A percentile compares a stretch with the other conserved stretches of the same genome.
These are phyloP conservation scores for Dianthus caryophyllus DNA, from an alignment of 148 eudicot species.

Conservation along the genomic window DNA sequence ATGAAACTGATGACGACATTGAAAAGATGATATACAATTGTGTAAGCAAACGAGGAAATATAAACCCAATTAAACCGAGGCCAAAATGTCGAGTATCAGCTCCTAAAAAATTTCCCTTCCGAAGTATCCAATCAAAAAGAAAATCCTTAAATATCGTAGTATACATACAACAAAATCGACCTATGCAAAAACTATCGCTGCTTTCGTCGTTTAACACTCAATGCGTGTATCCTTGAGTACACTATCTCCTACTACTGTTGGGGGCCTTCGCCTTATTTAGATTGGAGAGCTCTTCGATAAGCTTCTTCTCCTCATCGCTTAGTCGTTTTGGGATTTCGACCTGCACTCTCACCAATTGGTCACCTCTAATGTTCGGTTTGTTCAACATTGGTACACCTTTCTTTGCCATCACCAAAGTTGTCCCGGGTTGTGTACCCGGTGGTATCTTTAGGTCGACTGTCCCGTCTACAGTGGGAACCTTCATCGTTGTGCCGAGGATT, in stretches of 20 bases:
- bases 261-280: constrained; percentile 65
- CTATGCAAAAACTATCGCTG: constrained; percentile 6
- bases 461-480: constrained; percentile 92
- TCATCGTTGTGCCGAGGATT: constrained; percentile 75
- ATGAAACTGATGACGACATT: too few species aligned
- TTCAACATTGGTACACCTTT: constrained; percentile 81
- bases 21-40: too few species aligned
- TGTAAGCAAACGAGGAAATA: too few species aligned
- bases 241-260: constrained; percentile 61
- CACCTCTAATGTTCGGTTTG: constrained; percentile 72
- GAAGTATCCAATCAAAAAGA: neutral
- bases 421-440: constrained; percentile 87
- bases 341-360: constrained; percentile 80
- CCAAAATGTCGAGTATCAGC: neutral
- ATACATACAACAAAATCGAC: constrained; percentile 16
- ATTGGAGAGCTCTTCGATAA: constrained; percentile 74
- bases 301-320: constrained; percentile 75
- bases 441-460: constrained; percentile 84
- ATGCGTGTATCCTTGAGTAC: neutral
- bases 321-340: constrained; percentile 86
- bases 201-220: too few species aligned
- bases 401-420: constrained; percentile 87
- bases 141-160: constrained; percentile 4
- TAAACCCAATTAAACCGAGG: neutral
- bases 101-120: neutral